A percentile compares a stretch with the other conserved stretches of the same genome.
Conservation (phyloP, 768 basidiomycete species). For the Pleurotus tuber-regium region DNA sequence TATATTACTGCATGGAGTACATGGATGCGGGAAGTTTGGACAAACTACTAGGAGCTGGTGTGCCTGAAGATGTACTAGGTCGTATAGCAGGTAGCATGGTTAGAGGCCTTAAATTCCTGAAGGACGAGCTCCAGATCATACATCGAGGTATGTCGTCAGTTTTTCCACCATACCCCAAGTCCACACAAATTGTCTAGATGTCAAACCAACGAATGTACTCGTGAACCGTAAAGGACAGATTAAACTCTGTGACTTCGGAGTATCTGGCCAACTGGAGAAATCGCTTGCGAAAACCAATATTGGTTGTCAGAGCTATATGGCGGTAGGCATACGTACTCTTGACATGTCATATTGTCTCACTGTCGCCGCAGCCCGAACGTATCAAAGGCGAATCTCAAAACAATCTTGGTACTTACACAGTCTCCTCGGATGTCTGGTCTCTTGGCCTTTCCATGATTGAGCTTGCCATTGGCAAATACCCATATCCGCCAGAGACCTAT, state of each 20-base stretch:
- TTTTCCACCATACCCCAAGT: neutral
- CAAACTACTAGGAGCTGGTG: conserved; percentile 60
- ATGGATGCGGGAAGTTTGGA: conserved; percentile 99
- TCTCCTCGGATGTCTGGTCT: conserved; percentile 97
- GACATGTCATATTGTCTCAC: neutral
- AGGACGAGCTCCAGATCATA: conserved; percentile 86
- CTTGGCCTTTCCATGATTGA: conserved; percentile 93
- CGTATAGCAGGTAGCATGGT: conserved; percentile 83
- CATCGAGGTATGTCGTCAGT: conserved; percentile 40
- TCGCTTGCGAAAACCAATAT: conserved; percentile 97
- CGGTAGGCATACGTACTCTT: conserved; percentile 47
- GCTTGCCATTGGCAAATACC: conserved; percentile 86
- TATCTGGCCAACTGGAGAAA: conserved; percentile 96
- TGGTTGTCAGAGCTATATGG: conserved; percentile 99
- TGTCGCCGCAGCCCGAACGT: conserved; percentile 73
- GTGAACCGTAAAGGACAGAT: conserved; percentile 85
- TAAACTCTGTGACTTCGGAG: conserved; percentile 99
- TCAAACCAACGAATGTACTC: conserved; percentile 93
- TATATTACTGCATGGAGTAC: conserved; percentile 99
- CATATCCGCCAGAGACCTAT: conserved; percentile 97
- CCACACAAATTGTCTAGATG: conserved; percentile 45
- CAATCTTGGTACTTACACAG: conserved; percentile 86
- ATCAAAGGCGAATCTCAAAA: conserved; percentile 93
- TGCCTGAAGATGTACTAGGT: conserved; percentile 79
- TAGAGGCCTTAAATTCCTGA: conserved; percentile 89